A percentile compares a stretch with the other conserved stretches of the same genome.
These are phyloP conservation scores for Sugiyamaella lignohabitans DNA, from an alignment of 805 yeast genomes.

Conservation along the genomic window DNA sequence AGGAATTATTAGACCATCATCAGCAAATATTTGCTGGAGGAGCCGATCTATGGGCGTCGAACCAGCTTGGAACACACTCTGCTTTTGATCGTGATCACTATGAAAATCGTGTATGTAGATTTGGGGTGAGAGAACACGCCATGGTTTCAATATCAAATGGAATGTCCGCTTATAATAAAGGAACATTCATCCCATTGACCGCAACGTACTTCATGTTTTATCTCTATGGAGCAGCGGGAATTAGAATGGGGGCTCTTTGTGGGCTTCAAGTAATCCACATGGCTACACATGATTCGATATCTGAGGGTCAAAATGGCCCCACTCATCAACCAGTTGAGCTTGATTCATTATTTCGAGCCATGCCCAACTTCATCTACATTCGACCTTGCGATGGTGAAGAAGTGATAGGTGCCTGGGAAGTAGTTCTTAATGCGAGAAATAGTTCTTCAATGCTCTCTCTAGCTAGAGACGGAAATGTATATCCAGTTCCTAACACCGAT, in stretches of 20 bases:
- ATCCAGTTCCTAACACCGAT: conserved; percentile 3
- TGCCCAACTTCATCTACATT: conserved; percentile 42
- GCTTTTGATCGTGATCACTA: conserved; percentile 1
- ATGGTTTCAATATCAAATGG: conserved; percentile 98
- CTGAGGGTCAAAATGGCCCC: conserved; percentile 52
- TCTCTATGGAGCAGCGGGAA: conserved; percentile 41
- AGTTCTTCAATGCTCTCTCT: conserved; percentile 68
- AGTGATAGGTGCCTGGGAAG: conserved; percentile 47
- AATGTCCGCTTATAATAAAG: conserved; percentile 36
- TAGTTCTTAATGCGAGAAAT: conserved; percentile 47
- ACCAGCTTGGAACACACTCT: background rate
- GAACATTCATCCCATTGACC: conserved; percentile 37
- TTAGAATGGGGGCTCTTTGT: conserved; percentile 42
- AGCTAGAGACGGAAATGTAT: conserved; percentile 47
- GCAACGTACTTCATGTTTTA: conserved; percentile 32
- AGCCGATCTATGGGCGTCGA: conserved; percentile 31
- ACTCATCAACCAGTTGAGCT: conserved; percentile 50
- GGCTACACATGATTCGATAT: conserved; percentile 51
- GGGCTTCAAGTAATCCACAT: conserved; percentile 41
- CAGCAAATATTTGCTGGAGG: conserved; percentile 32
- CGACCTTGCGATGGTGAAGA: conserved; percentile 49
- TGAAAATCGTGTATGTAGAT: conserved; percentile 37
- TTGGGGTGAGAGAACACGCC: conserved; percentile 98
- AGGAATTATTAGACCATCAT: conserved; percentile 26
- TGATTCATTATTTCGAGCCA: conserved; percentile 43